Percentiles rank a stretch among this genome's conserved stretches.
phyloP scores from a whole-genome alignment of 495 filamentous ascomycete genomes.

The Tuber melanosporum region DNA sequence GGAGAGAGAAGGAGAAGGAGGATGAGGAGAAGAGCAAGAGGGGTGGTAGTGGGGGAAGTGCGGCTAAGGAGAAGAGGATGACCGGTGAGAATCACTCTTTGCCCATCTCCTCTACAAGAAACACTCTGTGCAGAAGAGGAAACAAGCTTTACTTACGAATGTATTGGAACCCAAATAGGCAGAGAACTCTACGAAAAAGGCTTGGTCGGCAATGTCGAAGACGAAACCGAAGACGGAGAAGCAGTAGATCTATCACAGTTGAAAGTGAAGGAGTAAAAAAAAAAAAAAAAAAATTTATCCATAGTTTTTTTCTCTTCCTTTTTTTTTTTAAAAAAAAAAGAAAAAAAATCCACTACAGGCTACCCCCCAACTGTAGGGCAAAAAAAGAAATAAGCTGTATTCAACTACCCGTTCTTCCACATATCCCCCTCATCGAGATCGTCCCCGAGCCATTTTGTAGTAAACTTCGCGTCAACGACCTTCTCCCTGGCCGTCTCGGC shows the following conservation, averaged over 20 bases:
- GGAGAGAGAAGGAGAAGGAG: slow-evolving; percentile 26
- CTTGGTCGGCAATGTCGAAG: slow-evolving; percentile 34
- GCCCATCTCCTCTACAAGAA: neutral
- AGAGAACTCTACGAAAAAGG: slow-evolving; percentile 40
- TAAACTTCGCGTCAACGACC: slow-evolving; percentile 33
- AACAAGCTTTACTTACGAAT: neutral
- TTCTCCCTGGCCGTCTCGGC: slow-evolving; percentile 36
- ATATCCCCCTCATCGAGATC: slow-evolving; percentile 41
- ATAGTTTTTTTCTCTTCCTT: neutral
- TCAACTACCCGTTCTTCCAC: slow-evolving; percentile 31
- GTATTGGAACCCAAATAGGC: slow-evolving; percentile 7
- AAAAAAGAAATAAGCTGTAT: neutral
- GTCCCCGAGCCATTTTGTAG: slow-evolving; percentile 35
- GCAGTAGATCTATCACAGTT: slow-evolving; percentile 37
- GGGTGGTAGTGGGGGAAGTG: slow-evolving; percentile 18
- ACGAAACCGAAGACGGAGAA: slow-evolving; percentile 31
- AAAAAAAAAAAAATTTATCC: neutral
- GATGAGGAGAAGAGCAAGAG: slow-evolving; percentile 31
- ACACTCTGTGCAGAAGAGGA: neutral
- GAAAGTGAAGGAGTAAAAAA: slow-evolving; percentile 33
- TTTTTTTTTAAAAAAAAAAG: neutral
- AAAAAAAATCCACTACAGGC: neutral
- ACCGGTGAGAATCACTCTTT: slow-evolving; percentile 21
- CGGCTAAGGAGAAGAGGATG: slow-evolving; percentile 45
- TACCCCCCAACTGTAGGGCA: neutral